phyloP scores from a whole-genome alignment of 1,284 basidiomycete genomes.

The Ustilago loliicola region DNA sequence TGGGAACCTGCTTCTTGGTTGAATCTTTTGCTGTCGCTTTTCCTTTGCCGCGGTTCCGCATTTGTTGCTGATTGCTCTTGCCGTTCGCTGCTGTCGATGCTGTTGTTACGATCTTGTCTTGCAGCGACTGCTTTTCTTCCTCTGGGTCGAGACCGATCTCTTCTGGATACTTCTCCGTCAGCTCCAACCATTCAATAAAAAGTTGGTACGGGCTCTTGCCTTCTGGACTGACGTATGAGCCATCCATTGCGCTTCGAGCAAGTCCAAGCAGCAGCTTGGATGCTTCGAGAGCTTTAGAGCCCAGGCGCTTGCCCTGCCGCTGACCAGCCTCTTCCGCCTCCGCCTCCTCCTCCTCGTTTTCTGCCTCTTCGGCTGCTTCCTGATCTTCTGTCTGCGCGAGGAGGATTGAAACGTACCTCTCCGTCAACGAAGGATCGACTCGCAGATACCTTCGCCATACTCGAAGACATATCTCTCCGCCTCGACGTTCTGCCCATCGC shows the following conservation, averaged over 20 bases:
- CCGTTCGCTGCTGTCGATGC: conserved; percentile 11
- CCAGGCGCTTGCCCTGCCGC: not conserved
- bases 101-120: not conserved
- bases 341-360: conserved; percentile 27
- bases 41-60: conserved; percentile 73
- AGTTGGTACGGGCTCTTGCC: conserved; percentile 96
- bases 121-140: conserved; percentile 67
- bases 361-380: conserved; percentile 44
- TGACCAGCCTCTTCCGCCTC: conserved; percentile 13
- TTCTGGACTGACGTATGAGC: conserved; percentile 88
- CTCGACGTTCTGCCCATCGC: conserved; percentile 88
- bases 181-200: conserved; percentile 90
- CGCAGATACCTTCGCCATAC: conserved; percentile 91
- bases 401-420: conserved; percentile 65
- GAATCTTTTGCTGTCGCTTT: conserved; percentile 60
- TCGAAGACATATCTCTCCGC: conserved; percentile 85
- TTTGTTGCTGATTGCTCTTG: conserved; percentile 55
- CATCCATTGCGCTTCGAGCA: conserved; percentile 84
- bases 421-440: conserved; percentile 71
- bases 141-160: conserved; percentile 91
- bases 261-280: conserved; percentile 89
- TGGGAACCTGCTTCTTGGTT: conserved; percentile 74
- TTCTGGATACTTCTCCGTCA: conserved; percentile 90
- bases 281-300: conserved; percentile 83
- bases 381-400: conserved; percentile 51